Evolutionary conservation across 1,284 basidiomycete genomes (phyloP), one percentile per base, ranked within the genome.

Genomic region (Athelia psychrophila): DNA sequence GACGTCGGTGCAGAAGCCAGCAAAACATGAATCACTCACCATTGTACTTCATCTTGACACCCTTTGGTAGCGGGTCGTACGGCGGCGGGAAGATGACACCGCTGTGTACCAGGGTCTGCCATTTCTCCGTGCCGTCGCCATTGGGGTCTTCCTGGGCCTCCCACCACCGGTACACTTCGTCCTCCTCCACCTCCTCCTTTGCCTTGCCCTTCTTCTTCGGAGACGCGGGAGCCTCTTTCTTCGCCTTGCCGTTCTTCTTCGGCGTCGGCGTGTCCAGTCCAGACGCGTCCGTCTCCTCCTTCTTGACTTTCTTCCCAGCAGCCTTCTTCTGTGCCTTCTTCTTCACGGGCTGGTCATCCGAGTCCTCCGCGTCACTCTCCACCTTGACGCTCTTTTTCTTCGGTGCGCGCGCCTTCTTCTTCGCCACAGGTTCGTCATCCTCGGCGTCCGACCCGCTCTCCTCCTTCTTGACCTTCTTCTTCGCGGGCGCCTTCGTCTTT

Each of bases 31-130:
- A 13, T 42, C 49, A 30, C 66, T 50, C 64, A 92, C 95, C 96
- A 58, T 96, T 84, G 70, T 99, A 99, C 66, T 89, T 92, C 91
- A 99, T 93, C 79, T 92, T 97, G 68, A 98, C 84, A 62, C 86
- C 64, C 24, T 78, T 73, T 2, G 97, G 95, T 45, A 98, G 75
- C 10, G 91, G 84, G 58, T 93, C 85, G 66, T 99, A 99, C 0
- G 93, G 86, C 47, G 95, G 94, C 54, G 97, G 96, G 73, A 99
- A 99, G 57, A 95, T 81, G 33, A 99, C 95, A 48, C 95, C 97
- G 58, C 84, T 88, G 72, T 99, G 97, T 64, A 94, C 86, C 46
- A 99, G 80, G 10, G 91, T 95, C 51, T 83, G 83, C 97, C 97
- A 99, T 70, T 98, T 95, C 58, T 83, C 76, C 24, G 84, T 78